Evolutionary conservation across 257 asterid species (phyloP), one percentile per base, ranked within the genome.

Genomic region (Verbascum thapsus): DNA sequence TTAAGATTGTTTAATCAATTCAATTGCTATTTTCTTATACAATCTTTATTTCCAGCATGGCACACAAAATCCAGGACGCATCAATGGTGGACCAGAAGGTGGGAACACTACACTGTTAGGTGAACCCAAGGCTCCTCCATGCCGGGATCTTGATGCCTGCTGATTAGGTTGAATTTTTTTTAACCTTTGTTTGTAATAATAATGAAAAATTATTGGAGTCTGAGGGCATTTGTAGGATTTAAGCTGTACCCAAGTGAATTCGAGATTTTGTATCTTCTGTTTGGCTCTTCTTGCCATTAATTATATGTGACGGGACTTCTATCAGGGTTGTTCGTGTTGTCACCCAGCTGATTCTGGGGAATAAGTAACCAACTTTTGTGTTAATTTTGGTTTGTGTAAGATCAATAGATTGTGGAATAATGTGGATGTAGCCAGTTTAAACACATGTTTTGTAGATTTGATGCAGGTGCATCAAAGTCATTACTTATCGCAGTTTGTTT

Each of bases 111-210:
- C 96, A 22, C 79, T 92, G 78, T 70, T 89, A 70, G 75, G 91
- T 17, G 97, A 88, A 79, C 97, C 99, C 1, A 82, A 81, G 89
- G 72, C 97, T 58, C 96, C 99, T 63, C 91, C 94, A 32, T 87
- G 95, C 53, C 82, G 99, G 64, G 97, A 94, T 80, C 94, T 94
- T 38, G 97, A 90, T 76, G 95, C 97, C 51, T 91, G 97, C 88
- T 84, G 74, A 90, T 54, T 67, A 50, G 35, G 41, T 32, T 50
- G 5, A 57, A 4, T 57, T n/a, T 56, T 68, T 60, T 47, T 15
- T 55, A 35, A 63, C 12, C 40, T 48, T 66, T 72, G 56, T 48
- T 62, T 63, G 22, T 73, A 84, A 85, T 88, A 83, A 83, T 85
- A 73, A 80, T 74, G 71, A 42, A 71, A 76, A 72, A 40, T 50